Evolutionary conservation across 257 asterid genomes (phyloP), one percentile per base, ranked within the genome.

Genomic region (Lycium barbarum): DNA sequence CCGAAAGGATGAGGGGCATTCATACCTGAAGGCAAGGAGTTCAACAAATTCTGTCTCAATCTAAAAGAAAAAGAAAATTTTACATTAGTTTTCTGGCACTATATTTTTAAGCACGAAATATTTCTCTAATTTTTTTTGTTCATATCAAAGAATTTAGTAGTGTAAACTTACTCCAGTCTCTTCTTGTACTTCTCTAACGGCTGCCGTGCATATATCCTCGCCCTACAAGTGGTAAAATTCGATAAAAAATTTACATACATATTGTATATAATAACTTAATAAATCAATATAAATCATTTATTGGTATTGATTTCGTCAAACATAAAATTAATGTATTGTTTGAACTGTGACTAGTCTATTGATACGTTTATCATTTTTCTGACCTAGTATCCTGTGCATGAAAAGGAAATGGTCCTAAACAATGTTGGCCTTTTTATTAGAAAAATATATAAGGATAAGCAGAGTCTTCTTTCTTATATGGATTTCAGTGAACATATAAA

Each of bases 171-270:
- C 98, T 81, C 98, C 99, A 26, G 98, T 95, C 93, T 96, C 99
- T 91, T 96, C 99, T 91, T 93, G 90, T 63, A 96, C 97, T 89
- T 96, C 98, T 88, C 98, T 91, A 7, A 94, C 95, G 35, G 98
- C 98, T 76, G 99, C 97, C 86, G 85, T 91, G 49, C 94, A 91
- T 79, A 95, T 90, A 88, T 96, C 97, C 91, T 96, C 98, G 59
- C 97, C 99, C 99, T 96, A 58, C 10, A 59, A 36, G 9, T 47
- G 1, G 33, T n/a, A 2, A 3, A 45, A 47, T 47, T 47, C 59
- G 6, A 47, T 4, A 7, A 38, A 70, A 36, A 15, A 70, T 8
- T 13, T 11, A 65, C 17, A 53, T 43, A 65, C 20, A 68, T 26
- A n/a, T n/a, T n/a, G n/a, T n/a, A n/a, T n/a, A n/a, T n/a, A n/a